phyloP scores from a whole-genome alignment of 371 early-diverging fungal genomes.

The Saksenaea oblongispora region DNA sequence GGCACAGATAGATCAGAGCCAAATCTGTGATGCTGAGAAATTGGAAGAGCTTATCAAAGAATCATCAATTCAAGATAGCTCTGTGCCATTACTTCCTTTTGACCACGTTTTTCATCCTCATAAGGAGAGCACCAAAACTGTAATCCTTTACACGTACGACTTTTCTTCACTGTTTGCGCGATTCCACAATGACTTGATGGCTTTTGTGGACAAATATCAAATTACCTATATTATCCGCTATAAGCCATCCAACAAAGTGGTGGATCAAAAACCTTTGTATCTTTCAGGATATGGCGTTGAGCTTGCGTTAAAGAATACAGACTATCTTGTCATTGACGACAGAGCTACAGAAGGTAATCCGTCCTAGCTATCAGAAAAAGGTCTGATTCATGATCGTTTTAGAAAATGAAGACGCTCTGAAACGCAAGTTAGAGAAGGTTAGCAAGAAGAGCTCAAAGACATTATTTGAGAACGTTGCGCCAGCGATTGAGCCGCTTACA shows the following conservation, averaged over 20 bases:
- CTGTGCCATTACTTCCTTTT: slow-evolving; percentile 49
- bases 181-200: slow-evolving; percentile 41
- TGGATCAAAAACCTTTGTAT: slow-evolving; percentile 26
- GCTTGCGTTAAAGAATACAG: slow-evolving; percentile 89
- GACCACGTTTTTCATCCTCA: slow-evolving; percentile 23
- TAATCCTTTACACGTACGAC: slow-evolving; percentile 57
- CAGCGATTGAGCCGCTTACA: slow-evolving; percentile 63
- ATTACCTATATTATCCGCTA: slow-evolving; percentile 56
- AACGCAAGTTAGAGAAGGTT: slow-evolving; percentile 23
- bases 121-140: slow-evolving; percentile 3
- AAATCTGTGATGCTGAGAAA: slow-evolving; percentile 57
- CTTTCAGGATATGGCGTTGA: slow-evolving; percentile 92
- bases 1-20: slow-evolving; percentile 69
- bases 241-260: slow-evolving; percentile 35
- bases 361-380: not conserved
- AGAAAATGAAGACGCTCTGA: slow-evolving; percentile 12
- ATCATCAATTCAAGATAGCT: slow-evolving; percentile 21
- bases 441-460: slow-evolving; percentile 34
- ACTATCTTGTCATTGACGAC: slow-evolving; percentile 94
- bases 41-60: slow-evolving; percentile 29
- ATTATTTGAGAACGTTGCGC: slow-evolving; percentile 38
- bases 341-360: slow-evolving; percentile 51
- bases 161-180: slow-evolving; percentile 41
- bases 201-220: slow-evolving; percentile 26
- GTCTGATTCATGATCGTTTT: not conserved